phyloP scores from a whole-genome alignment of 1,284 basidiomycete genomes.

The Trametes pubescens region DNA sequence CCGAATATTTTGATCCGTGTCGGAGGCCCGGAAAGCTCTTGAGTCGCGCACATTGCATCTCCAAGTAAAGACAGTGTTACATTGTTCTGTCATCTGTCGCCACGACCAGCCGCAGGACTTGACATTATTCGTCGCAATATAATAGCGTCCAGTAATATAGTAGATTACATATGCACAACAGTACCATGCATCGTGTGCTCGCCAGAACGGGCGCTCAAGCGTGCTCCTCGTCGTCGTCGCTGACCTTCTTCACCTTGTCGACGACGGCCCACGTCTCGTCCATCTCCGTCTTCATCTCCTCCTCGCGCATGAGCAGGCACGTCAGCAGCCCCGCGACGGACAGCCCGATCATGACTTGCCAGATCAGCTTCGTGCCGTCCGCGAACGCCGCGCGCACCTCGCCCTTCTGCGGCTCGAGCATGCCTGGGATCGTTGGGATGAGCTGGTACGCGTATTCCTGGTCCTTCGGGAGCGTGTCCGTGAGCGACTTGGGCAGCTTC shows the following conservation, averaged over 20 bases:
- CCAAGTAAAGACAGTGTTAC: no score
- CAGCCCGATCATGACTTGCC: constrained; percentile 48
- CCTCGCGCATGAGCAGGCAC: constrained; percentile 44
- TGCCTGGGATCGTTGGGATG: constrained; percentile 44
- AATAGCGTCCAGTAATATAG: neutral
- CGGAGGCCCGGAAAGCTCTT: neutral
- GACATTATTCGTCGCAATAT: constrained; percentile 1
- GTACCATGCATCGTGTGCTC: neutral
- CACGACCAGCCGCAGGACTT: constrained; percentile 1
- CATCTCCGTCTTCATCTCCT: constrained; percentile 42
- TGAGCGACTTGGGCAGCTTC: constrained; percentile 45
- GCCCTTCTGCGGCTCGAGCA: constrained; percentile 43
- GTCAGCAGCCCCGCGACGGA: constrained; percentile 43
- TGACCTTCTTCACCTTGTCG: constrained; percentile 18
- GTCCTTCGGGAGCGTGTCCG: constrained; percentile 43
- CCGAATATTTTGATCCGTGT: constrained; percentile 5
- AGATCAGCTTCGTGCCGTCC: constrained; percentile 43
- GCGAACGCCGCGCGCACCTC: constrained; percentile 48
- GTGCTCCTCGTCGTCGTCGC: constrained; percentile 1
- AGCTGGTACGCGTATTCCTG: constrained; percentile 47
- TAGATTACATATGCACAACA: neutral
- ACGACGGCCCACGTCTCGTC: constrained; percentile 40
- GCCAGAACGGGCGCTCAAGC: neutral
- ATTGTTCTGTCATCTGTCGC: neutral
- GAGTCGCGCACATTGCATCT: no score